phyloP scores from a whole-genome alignment of 345 rosid species.

The Psidium guajava region DNA sequence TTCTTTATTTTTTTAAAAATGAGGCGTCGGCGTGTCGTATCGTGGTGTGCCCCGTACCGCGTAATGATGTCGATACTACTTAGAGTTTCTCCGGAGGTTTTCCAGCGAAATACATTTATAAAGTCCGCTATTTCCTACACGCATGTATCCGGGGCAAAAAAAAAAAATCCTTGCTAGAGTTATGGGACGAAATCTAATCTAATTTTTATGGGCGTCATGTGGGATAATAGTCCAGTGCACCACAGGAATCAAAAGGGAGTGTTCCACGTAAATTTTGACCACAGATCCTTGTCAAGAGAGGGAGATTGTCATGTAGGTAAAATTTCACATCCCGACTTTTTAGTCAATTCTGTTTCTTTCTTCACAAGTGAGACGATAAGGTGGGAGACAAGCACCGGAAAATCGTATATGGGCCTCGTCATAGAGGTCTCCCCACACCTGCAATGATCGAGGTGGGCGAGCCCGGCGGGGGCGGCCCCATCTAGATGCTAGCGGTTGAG shows the following conservation, averaged over 20 bases:
- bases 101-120: background rate
- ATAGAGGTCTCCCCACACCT: background rate
- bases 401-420: background rate
- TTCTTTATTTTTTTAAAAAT: too few relatives aligned
- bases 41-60: too few relatives aligned
- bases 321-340: background rate
- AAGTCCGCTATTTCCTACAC: background rate
- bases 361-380: background rate
- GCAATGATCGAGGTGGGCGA: background rate
- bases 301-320: background rate
- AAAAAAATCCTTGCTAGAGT: background rate
- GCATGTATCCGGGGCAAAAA: background rate
- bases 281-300: background rate
- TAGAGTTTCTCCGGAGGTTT: too few relatives aligned
- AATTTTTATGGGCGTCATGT: background rate
- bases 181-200: background rate
- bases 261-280: background rate
- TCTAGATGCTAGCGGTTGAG: background rate
- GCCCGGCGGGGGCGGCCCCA: background rate
- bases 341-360: background rate
- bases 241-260: too few relatives aligned
- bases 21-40: too few relatives aligned
- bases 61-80: too few relatives aligned
- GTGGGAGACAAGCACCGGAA: background rate
- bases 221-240: too few relatives aligned